A percentile compares a stretch with the other conserved stretches of the same genome.
These are phyloP conservation scores for Podospora pseudocomata DNA, from an alignment of 495 filamentous ascomycete species.

Conservation along the genomic window DNA sequence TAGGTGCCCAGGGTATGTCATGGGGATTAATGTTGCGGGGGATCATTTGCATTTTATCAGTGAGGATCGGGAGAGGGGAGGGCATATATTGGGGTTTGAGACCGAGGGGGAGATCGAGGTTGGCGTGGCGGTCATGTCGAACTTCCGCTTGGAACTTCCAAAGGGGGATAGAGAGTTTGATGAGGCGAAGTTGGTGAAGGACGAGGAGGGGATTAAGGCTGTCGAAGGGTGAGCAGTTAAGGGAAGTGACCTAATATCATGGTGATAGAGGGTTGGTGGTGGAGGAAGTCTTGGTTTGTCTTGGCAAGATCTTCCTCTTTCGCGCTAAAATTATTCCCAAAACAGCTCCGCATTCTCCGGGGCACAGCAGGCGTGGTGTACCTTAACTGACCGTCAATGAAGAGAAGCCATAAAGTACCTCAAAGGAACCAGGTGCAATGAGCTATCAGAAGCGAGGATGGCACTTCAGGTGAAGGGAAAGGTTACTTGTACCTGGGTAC, in stretches of 20 bases:
- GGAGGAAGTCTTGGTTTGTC: no score
- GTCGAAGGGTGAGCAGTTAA: slow-evolving; percentile 29
- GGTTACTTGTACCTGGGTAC: no score
- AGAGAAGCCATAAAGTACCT: no score
- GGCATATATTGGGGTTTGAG: slow-evolving; percentile 48
- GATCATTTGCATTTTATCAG: slow-evolving; percentile 53
- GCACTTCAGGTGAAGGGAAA: no score
- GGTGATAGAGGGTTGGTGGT: no score
- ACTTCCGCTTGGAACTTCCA: slow-evolving; percentile 41
- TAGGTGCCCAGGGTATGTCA: slow-evolving; percentile 43
- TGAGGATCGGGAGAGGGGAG: slow-evolving; percentile 41
- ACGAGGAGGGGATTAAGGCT: slow-evolving; percentile 30
- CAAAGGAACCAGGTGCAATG: no score
- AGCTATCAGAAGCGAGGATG: no score
- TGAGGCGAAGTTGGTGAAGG: slow-evolving; percentile 36
- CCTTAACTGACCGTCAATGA: no score
- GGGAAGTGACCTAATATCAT: background rate
- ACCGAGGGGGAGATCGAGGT: slow-evolving; percentile 38
- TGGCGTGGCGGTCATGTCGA: slow-evolving; percentile 29
- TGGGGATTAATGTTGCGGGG: slow-evolving; percentile 49
- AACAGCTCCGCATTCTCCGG: no score
- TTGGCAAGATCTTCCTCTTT: no score
- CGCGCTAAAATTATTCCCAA: no score
- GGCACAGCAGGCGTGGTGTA: no score
- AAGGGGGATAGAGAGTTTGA: slow-evolving; percentile 41